Conservation (phyloP, 2,329 filamentous ascomycete species). For the Arthrobotrys iridis region DNA sequence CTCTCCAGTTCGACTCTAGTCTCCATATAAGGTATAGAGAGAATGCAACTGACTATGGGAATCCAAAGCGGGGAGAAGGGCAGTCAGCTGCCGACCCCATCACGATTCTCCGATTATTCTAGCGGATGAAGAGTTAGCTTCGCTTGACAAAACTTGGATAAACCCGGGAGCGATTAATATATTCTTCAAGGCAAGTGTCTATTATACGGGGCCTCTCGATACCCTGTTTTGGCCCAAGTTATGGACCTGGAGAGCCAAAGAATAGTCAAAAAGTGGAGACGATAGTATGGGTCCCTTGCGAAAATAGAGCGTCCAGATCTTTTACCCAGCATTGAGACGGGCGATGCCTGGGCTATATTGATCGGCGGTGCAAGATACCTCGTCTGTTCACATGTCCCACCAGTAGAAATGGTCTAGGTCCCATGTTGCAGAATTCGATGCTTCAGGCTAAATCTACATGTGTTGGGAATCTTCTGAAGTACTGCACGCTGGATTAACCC, state of each 20-base stretch:
- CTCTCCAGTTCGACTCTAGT: not conserved
- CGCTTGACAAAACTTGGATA: slow-evolving; percentile 36
- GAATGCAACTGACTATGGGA: slow-evolving; percentile 5
- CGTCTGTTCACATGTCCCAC: slow-evolving; percentile 52
- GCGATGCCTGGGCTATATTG: slow-evolving; percentile 18
- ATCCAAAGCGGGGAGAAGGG: slow-evolving; percentile 32
- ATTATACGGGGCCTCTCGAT: slow-evolving; percentile 1
- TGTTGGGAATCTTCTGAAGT: slow-evolving; percentile 34
- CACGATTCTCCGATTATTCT: slow-evolving; percentile 52
- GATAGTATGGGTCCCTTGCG: too few species aligned
- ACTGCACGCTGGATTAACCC: slow-evolving; percentile 45
- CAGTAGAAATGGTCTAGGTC: slow-evolving; percentile 11
- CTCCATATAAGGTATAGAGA: slow-evolving; percentile 11
- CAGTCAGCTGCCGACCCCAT: slow-evolving; percentile 47
- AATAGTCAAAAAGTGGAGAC: too few species aligned
- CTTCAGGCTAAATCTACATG: slow-evolving; percentile 50
- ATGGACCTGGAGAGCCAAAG: slow-evolving; percentile 22
- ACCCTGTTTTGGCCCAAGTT: not conserved
- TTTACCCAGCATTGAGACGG: slow-evolving; percentile 24
- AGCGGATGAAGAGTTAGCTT: slow-evolving; percentile 41
- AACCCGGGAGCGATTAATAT: slow-evolving; percentile 52
- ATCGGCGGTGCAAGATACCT: slow-evolving; percentile 40
- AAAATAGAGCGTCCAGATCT: not conserved
- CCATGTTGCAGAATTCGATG: slow-evolving; percentile 12
- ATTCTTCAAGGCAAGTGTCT: slow-evolving; percentile 22